phyloP scores from a whole-genome alignment of 805 yeast genomes.

The Cephaloascus fragrans region DNA sequence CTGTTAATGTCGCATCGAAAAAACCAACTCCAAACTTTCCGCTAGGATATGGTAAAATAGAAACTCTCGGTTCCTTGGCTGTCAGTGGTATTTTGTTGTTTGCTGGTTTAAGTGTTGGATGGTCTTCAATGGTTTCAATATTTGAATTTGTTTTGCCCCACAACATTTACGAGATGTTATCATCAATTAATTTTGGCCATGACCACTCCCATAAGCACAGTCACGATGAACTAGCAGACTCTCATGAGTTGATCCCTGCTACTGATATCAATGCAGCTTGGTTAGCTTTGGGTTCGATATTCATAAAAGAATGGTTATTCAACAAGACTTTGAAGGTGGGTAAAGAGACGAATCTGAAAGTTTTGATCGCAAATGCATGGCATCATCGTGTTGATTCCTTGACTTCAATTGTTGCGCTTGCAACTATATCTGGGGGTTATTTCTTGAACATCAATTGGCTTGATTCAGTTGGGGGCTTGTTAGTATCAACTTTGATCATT shows the following conservation, averaged over 20 bases:
- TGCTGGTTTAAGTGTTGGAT: conserved; percentile 89
- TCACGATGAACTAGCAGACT: conserved; percentile 12
- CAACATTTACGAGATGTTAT: conserved; percentile 42
- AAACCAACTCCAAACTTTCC: conserved; percentile 59
- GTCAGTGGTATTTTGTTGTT: conserved; percentile 75
- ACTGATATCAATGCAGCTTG: conserved; percentile 89
- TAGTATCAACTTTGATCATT: conserved; percentile 75
- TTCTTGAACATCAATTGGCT: conserved; percentile 71
- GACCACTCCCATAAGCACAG: conserved; percentile 42
- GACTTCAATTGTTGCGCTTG: conserved; percentile 84
- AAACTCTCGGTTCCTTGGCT: conserved; percentile 82
- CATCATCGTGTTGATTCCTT: conserved; percentile 93
- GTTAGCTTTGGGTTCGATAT: conserved; percentile 86
- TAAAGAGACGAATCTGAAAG: conserved; percentile 68
- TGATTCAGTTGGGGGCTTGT: conserved; percentile 86
- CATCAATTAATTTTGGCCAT: conserved; percentile 37
- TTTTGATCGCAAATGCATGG: conserved; percentile 95
- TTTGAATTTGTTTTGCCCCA: conserved; percentile 62
- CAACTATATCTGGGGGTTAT: conserved; percentile 81
- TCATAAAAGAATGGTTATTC: conserved; percentile 81
- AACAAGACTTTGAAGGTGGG: conserved; percentile 80
- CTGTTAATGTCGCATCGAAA: conserved; percentile 68
- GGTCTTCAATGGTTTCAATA: conserved; percentile 65
- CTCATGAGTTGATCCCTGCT: conserved; percentile 25
- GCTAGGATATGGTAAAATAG: conserved; percentile 86